Conservation (phyloP, 805 yeast species). For the Scheffersomyces coipomensis region DNA sequence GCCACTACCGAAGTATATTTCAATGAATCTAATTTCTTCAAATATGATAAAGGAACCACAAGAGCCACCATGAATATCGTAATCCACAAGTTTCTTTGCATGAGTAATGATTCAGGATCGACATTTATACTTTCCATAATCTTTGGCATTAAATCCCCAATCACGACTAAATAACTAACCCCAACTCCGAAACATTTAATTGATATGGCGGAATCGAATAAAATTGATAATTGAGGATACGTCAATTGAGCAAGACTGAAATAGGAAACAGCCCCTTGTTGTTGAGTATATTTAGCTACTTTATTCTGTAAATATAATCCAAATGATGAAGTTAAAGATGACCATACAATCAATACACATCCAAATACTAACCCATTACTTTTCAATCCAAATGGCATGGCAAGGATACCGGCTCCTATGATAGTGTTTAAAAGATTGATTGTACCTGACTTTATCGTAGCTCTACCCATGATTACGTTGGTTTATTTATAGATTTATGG, state of each 20-base stretch:
- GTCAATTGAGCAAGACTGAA: slow-evolving; percentile 54
- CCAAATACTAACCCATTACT: slow-evolving; percentile 49
- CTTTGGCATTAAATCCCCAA: slow-evolving; percentile 75
- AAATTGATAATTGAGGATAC: slow-evolving; percentile 63
- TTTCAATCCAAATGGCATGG: slow-evolving; percentile 68
- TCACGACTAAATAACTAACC: slow-evolving; percentile 65
- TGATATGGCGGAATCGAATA: slow-evolving; percentile 75
- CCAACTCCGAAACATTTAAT: slow-evolving; percentile 81
- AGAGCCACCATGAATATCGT: slow-evolving; percentile 47
- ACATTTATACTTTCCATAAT: slow-evolving; percentile 40
- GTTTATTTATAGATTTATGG: not conserved
- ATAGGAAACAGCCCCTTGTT: slow-evolving; percentile 40
- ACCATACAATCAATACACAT: slow-evolving; percentile 35
- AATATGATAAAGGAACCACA: slow-evolving; percentile 61
- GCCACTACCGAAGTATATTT: slow-evolving; percentile 73
- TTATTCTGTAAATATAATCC: slow-evolving; percentile 66
- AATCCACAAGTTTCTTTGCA: slow-evolving; percentile 53
- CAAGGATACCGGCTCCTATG: slow-evolving; percentile 66
- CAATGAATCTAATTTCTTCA: slow-evolving; percentile 64
- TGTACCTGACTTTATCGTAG: slow-evolving; percentile 47
- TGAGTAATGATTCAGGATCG: slow-evolving; percentile 15
- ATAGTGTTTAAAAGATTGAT: slow-evolving; percentile 57
- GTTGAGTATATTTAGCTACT: slow-evolving; percentile 47
- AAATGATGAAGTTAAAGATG: slow-evolving; percentile 48
- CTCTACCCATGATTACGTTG: slow-evolving; percentile 20